phyloP scores from a whole-genome alignment of 1,284 basidiomycete genomes.

The Ganoderma meredithae region DNA sequence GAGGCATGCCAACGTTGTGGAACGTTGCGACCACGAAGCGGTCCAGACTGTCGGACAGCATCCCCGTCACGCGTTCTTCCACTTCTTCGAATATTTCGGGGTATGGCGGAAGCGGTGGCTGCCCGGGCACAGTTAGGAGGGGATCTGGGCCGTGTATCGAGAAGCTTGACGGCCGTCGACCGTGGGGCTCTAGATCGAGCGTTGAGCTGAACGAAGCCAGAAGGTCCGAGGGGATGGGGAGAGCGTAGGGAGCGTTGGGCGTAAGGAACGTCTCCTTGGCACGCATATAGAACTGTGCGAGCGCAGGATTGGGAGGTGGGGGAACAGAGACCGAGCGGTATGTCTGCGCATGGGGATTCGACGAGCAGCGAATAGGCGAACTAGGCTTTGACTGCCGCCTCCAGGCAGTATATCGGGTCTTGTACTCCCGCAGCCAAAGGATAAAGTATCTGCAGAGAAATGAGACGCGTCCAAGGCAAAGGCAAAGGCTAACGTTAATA shows the following conservation, averaged over 20 bases:
- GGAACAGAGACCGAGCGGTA: slow-evolving; percentile 40
- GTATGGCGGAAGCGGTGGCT: slow-evolving; percentile 48
- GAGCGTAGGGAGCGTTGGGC: slow-evolving; percentile 70
- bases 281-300: slow-evolving; percentile 76
- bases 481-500: slow-evolving; percentile 5
- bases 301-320: slow-evolving; percentile 45
- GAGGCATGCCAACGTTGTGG: slow-evolving; percentile 77
- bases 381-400: slow-evolving; percentile 48
- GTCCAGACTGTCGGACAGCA: slow-evolving; percentile 69
- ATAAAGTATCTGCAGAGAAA: slow-evolving; percentile 64
- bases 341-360: slow-evolving; percentile 37
- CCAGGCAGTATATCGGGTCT: slow-evolving; percentile 66
- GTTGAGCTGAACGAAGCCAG: slow-evolving; percentile 60
- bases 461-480: slow-evolving; percentile 13
- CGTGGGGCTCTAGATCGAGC: slow-evolving; percentile 19
- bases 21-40: slow-evolving; percentile 74
- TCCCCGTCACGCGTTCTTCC: slow-evolving; percentile 59
- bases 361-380: slow-evolving; percentile 33
- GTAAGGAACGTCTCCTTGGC: slow-evolving; percentile 82
- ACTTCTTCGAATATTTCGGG: slow-evolving; percentile 69
- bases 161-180: slow-evolving; percentile 15
- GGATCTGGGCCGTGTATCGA: slow-evolving; percentile 19
- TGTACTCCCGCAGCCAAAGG: slow-evolving; percentile 78
- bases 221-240: slow-evolving; percentile 70
- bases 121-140: slow-evolving; percentile 17